A percentile compares a stretch with the other conserved stretches of the same genome.
phyloP scores from a whole-genome alignment of 1,284 basidiomycete genomes.

The Ceratobasidium sp. region DNA sequence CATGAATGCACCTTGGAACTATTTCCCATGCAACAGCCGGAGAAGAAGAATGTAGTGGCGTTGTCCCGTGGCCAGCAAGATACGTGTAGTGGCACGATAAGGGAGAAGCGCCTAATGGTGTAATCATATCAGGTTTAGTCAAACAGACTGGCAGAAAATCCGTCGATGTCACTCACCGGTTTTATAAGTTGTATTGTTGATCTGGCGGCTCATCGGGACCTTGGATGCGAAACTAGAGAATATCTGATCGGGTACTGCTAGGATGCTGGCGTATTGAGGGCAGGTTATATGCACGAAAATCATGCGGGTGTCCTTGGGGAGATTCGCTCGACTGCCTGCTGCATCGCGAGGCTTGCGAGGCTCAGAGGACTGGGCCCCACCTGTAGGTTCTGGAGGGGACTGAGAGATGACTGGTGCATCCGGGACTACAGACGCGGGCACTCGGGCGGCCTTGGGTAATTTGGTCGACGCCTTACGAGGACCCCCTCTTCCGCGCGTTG shows the following conservation, averaged over 20 bases:
- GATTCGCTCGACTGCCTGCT: conserved; percentile 26
- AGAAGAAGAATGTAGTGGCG: conserved; percentile 9
- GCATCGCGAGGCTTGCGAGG: conserved; percentile 1
- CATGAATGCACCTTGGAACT: conserved; percentile 29
- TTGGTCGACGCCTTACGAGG: neutral
- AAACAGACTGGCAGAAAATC: neutral
- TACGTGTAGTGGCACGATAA: conserved; percentile 43
- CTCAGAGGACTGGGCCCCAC: neutral
- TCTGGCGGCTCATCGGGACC: conserved; percentile 36
- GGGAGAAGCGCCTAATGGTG: conserved; percentile 3
- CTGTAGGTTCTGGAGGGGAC: neutral
- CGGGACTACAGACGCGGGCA: no score
- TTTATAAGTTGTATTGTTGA: conserved; percentile 17
- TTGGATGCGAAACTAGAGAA: conserved; percentile 32
- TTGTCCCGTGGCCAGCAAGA: conserved; percentile 27
- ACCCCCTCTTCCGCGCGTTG: conserved; percentile 7
- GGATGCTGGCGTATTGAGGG: conserved; percentile 13
- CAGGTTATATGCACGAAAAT: conserved; percentile 38
- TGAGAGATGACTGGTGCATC: neutral
- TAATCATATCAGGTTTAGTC: neutral
- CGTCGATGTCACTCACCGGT: conserved; percentile 4
- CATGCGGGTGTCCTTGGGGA: conserved; percentile 27
- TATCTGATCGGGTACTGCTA: conserved; percentile 1
- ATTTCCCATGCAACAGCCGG: conserved; percentile 26
- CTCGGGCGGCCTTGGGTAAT: neutral